These are phyloP conservation scores for Quercus mongolica DNA, from an alignment of 306 rosid genomes.

Conservation along the genomic window DNA sequence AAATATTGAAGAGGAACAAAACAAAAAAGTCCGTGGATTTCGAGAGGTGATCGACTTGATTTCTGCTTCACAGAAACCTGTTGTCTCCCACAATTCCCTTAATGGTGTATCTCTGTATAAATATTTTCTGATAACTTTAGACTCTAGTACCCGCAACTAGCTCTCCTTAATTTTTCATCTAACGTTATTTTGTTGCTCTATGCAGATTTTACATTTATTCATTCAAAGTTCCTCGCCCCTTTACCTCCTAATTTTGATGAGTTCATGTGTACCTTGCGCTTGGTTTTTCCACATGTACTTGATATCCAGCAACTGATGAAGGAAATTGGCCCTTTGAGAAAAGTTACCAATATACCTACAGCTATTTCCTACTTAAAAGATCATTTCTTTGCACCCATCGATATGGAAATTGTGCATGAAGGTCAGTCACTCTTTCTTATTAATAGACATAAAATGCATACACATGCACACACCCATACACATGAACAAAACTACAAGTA, in stretches of 20 bases:
- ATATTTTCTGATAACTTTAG: constrained; percentile 16
- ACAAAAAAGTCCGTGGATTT: constrained; percentile 69
- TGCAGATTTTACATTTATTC: constrained; percentile 80
- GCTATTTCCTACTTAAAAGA: constrained; percentile 71
- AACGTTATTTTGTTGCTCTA: constrained; percentile 13
- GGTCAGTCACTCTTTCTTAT: constrained; percentile 38
- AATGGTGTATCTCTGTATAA: constrained; percentile 66
- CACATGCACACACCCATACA: not conserved
- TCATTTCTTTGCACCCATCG: constrained; percentile 60
- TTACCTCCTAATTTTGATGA: constrained; percentile 68
- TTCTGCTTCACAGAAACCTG: constrained; percentile 96
- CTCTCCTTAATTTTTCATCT: constrained; percentile 18
- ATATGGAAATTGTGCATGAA: constrained; percentile 51
- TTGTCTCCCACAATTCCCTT: constrained; percentile 82
- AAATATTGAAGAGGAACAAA: constrained; percentile 56
- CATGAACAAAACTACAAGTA: constrained; percentile 7
- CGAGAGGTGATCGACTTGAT: constrained; percentile 97
- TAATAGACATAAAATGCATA: not conserved
- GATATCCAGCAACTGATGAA: constrained; percentile 65
- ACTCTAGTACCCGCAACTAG: constrained; percentile 16
- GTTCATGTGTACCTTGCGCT: constrained; percentile 46
- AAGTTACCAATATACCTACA: constrained; percentile 43
- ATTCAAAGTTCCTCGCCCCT: constrained; percentile 74
- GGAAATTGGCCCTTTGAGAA: constrained; percentile 54
- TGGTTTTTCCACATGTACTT: constrained; percentile 58